Evolutionary conservation across 805 yeast species (phyloP), one percentile per base, ranked within the genome.

Genomic region (Yarrowia deformans): DNA sequence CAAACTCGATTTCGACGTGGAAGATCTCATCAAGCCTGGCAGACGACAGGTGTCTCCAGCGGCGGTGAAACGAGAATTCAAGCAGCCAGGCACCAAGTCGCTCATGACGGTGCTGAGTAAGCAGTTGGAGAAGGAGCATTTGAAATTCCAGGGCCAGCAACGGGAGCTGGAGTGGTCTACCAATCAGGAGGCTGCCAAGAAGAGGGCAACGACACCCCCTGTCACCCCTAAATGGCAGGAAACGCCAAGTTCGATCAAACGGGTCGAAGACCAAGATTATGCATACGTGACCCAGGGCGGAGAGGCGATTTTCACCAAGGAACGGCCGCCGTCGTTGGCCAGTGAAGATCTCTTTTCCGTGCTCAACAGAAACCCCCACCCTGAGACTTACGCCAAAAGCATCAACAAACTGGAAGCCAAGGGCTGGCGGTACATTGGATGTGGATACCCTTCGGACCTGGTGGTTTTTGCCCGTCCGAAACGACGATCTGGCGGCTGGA

Each of bases 401-500:
- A 74, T 87, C 9, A 80, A 79, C 60, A 80, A 77, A 70, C 77
- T 87, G 52, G 84, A 85, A 68, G 77, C 75, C 32, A 75, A 76
- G 29, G 81, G 81, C 13, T 88, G 89, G 90, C 80, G 77, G 69
- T 79, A 88, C n/a, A 78, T 86, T 42, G 90, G 87, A 4, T 82
- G 85, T 35, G 84, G 85, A 40, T 77, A 77, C 9, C 76, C 75
- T 5, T 76, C 77, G 3, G 76, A 78, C 52, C 73, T 83, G 10
- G 72, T 85, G 32, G 79, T 84, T 13, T 83, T 84, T 71, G 81
- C 79, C 55, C 78, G 85, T 50, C 70, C 42, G 3, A 60, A 34
- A 19, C 23, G 40, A 4, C 23, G 66, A 18, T 12, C 12, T 9
- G 60, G 45, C 14, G 60, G 45, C 14, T 60, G 66, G 66, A 23